Percentiles rank a stretch among this genome's conserved stretches.
Conservation (phyloP, 176 grass and related monocot species). For the Pontederia crassipes region DNA sequence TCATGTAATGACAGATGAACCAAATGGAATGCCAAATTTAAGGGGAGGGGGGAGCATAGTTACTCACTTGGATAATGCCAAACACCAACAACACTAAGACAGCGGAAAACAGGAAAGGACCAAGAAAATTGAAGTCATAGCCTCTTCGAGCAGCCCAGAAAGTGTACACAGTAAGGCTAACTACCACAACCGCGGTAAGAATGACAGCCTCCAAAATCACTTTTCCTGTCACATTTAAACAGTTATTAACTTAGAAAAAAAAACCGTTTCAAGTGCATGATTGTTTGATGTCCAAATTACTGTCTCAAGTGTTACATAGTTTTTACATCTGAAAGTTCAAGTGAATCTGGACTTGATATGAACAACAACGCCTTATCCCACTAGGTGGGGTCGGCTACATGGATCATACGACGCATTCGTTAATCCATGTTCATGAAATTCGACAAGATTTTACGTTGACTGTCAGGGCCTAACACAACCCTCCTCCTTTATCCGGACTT, state of each 20-base stretch:
- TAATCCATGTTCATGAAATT: too few relatives aligned
- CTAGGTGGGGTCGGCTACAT: too few relatives aligned
- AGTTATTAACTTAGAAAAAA: neutral
- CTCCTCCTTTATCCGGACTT: too few relatives aligned
- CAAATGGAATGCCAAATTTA: neutral
- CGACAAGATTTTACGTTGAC: too few relatives aligned
- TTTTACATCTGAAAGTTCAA: too few relatives aligned
- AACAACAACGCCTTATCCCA: too few relatives aligned
- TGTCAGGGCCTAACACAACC: too few relatives aligned
- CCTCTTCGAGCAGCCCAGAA: constrained; percentile 85
- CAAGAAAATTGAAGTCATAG: constrained; percentile 85
- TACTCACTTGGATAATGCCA: constrained; percentile 65
- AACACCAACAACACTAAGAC: constrained; percentile 71
- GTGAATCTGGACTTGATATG: too few relatives aligned
- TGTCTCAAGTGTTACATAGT: too few relatives aligned
- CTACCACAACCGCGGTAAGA: constrained; percentile 66
- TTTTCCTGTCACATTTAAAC: constrained; percentile 41
- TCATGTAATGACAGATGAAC: neutral
- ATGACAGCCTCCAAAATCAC: constrained; percentile 87
- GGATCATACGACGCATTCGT: too few relatives aligned
- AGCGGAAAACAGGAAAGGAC: constrained; percentile 77
- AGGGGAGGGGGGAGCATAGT: neutral
- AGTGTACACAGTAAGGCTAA: constrained; percentile 81
- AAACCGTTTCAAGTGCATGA: neutral
- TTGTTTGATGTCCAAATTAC: too few relatives aligned